phyloP scores from a whole-genome alignment of 768 basidiomycete genomes.

The Rhizopogon sp. region DNA sequence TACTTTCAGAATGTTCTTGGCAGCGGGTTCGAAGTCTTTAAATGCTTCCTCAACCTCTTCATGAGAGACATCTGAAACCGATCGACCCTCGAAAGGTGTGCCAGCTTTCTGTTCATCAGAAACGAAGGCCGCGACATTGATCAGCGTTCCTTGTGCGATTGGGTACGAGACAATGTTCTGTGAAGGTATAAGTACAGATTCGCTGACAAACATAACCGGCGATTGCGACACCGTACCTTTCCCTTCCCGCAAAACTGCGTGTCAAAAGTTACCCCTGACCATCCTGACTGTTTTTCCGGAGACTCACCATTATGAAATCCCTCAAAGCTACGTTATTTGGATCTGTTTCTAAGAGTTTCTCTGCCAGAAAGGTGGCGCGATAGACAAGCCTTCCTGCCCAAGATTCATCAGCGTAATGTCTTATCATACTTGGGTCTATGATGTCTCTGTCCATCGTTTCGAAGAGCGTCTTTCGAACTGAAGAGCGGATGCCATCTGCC shows the following conservation, averaged over 20 bases:
- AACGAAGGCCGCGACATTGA: constrained; percentile 30
- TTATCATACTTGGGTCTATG: constrained; percentile 8
- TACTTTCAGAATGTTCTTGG: constrained; percentile 21
- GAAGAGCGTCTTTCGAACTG: constrained; percentile 9
- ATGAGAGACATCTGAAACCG: constrained; percentile 17
- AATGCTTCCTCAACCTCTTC: constrained; percentile 25
- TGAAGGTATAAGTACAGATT: neutral
- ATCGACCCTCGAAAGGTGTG: constrained; percentile 21
- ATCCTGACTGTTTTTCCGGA: constrained; percentile 3
- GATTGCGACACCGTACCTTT: neutral
- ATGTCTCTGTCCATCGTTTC: constrained; percentile 16
- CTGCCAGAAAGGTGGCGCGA: constrained; percentile 28
- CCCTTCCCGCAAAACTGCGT: constrained; percentile 4
- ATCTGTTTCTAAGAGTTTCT: constrained; percentile 16
- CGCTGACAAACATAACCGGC: neutral
- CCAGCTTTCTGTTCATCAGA: constrained; percentile 23
- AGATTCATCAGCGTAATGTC: constrained; percentile 15
- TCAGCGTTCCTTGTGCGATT: constrained; percentile 24
- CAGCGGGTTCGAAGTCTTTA: constrained; percentile 31
- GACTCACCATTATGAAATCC: constrained; percentile 12
- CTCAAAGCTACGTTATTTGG: constrained; percentile 13
- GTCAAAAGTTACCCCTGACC: constrained; percentile 13
- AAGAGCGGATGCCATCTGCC: constrained; percentile 33
- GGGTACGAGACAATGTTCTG: constrained; percentile 37
- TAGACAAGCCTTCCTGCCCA: constrained; percentile 38